These are phyloP conservation scores for Penicillium thymicola DNA, from an alignment of 2,329 filamentous ascomycete species.

Conservation along the genomic window DNA sequence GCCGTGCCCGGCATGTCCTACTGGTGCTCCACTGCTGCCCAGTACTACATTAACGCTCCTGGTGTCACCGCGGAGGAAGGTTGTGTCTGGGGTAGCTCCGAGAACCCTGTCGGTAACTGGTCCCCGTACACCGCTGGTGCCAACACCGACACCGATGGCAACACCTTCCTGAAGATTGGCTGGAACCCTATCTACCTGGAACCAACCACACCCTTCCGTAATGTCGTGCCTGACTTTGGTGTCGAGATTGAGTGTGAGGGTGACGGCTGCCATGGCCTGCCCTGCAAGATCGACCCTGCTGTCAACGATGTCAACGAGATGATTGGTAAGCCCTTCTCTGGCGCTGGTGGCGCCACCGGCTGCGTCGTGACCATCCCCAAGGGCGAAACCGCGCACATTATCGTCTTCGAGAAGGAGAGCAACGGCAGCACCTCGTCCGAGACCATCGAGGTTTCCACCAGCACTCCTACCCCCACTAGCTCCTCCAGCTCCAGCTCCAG, in stretches of 20 bases:
- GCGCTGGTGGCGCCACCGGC: constrained; percentile 67
- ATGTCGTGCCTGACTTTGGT: constrained; percentile 62
- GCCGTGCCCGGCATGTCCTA: constrained; percentile 69
- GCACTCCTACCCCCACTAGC: constrained; percentile 9
- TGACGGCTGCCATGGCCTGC: constrained; percentile 67
- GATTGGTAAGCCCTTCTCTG: constrained; percentile 54
- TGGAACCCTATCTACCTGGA: constrained; percentile 73
- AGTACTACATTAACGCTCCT: constrained; percentile 77
- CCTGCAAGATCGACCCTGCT: constrained; percentile 67
- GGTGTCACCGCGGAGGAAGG: constrained; percentile 58
- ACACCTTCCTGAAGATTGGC: constrained; percentile 71
- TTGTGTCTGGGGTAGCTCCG: constrained; percentile 68
- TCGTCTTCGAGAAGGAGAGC: constrained; percentile 51
- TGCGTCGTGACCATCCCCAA: constrained; percentile 73
- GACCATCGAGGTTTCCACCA: constrained; percentile 12
- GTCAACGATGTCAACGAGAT: constrained; percentile 57
- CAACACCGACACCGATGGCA: constrained; percentile 62
- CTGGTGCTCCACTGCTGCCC: constrained; percentile 70
- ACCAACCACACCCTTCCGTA: constrained; percentile 50
- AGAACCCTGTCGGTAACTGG: constrained; percentile 70
- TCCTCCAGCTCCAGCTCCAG: constrained; percentile 10
- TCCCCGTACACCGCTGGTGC: constrained; percentile 71
- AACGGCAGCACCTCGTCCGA: constrained; percentile 12
- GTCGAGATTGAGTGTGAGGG: constrained; percentile 67
- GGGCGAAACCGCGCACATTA: constrained; percentile 64